These are phyloP conservation scores for Hanseniaspora mollemarum DNA, from an alignment of 805 yeast species.

Conservation along the genomic window DNA sequence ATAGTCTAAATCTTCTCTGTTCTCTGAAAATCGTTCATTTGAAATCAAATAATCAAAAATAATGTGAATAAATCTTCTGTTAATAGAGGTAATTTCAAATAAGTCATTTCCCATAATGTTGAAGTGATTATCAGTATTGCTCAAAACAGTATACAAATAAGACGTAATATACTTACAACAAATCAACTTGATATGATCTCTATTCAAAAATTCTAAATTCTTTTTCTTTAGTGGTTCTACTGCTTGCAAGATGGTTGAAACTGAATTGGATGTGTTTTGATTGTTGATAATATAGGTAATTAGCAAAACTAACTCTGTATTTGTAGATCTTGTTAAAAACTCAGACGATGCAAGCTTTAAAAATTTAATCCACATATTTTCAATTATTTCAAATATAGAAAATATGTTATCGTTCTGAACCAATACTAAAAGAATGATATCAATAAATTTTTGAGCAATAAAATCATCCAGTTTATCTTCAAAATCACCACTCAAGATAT, in stretches of 20 bases:
- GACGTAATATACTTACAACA: conserved; percentile 3
- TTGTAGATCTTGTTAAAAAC: neutral
- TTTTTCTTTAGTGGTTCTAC: neutral
- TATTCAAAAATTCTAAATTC: neutral
- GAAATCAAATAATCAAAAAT: neutral
- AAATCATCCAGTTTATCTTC: neutral
- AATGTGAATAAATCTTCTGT: neutral
- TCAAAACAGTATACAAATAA: neutral
- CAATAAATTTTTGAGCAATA: neutral
- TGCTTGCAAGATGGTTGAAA: neutral
- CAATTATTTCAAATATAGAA: neutral
- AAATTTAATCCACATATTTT: neutral
- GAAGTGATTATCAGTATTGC: neutral
- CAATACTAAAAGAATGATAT: neutral
- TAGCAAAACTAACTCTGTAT: neutral
- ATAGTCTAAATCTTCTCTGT: neutral
- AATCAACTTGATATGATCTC: neutral
- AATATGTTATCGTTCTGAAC: neutral
- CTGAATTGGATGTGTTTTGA: neutral
- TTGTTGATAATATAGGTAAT: neutral
- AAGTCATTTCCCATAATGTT: neutral
- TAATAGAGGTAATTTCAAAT: conserved; percentile 9
- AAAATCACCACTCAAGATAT: neutral
- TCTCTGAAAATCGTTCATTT: neutral
- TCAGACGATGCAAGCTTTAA: neutral